Evolutionary conservation across 805 yeast genomes (phyloP), one percentile per base, ranked within the genome.

Genomic region (Yueomyces sinensis): DNA sequence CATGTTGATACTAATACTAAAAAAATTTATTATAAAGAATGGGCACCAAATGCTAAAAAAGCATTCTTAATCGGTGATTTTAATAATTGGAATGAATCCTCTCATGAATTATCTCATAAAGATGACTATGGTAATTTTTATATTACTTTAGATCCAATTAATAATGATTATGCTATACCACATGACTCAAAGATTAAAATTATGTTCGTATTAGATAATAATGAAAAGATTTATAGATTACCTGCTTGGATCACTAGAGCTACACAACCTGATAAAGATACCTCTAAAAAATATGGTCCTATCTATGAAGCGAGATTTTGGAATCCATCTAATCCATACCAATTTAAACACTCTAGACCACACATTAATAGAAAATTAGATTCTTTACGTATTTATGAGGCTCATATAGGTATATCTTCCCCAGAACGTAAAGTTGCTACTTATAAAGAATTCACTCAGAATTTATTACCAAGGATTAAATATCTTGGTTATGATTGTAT

Each of bases 391-490:
- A 81, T 89, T 37, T 89, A 89, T 59, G 98, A 89, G 60, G 95
- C 96, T 23, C 98, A 89, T 54, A 73, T 82, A 19, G 98, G 98
- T 22, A 89, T 89, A 39, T 86, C 96, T 0, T 75, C 94, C 3
- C 87, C 94, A 1, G 91, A 89, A 38, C 87, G 91, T 24, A 73
- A 72, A 38, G 62, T 91, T 34, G 95, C 94, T 2, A 59, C 89
- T 11, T 89, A 89, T 58, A 75, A 72, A 43, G 93, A 89, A 54
- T 89, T 89, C 56, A 80, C 95, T 13, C 45, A 62, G 31, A 76
- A 82, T 43, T 67, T 86, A 11, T 68, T 89, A 41, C 97, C 97
- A n/a, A 67, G 78, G 31, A 82, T 89, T 45, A 75, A 74, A 45
- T 72, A 78, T 41, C 66, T 87, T 39, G 96, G 96, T 27, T 89